Evolutionary conservation across 208 protist species (phyloP).

Genomic region (Trypanosoma caninum): DNA sequence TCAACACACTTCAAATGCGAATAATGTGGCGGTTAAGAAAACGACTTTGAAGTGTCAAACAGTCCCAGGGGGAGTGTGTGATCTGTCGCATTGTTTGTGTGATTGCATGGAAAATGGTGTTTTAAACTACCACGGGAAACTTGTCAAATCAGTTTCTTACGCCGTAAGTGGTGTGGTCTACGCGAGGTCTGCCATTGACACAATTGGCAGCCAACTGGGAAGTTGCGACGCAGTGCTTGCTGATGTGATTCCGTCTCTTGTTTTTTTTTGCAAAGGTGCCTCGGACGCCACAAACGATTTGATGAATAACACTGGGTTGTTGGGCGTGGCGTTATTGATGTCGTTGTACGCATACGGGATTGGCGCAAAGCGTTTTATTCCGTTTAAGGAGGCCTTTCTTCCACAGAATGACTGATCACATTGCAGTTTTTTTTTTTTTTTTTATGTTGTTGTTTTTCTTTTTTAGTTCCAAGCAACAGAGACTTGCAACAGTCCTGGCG

Average conservation of each 20-base stretch:
- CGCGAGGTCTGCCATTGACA: constrained; percentile 4
- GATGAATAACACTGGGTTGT: constrained; percentile 24
- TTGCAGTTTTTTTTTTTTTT: too few species aligned
- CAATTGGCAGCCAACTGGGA: background rate
- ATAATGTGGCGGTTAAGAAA: background rate
- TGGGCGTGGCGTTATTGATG: constrained; percentile 22
- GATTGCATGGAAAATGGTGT: background rate
- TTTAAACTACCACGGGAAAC: constrained; percentile 12
- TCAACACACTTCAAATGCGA: background rate
- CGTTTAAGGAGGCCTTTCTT: constrained; percentile 24
- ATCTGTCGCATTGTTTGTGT: constrained; percentile 1
- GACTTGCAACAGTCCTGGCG: too few species aligned
- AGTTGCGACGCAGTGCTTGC: constrained; percentile 24
- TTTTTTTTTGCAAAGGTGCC: constrained; percentile 18
- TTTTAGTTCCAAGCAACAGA: too few species aligned
- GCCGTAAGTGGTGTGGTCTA: background rate
- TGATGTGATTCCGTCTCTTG: constrained; percentile 19
- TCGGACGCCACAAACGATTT: constrained; percentile 2
- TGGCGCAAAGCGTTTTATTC: constrained; percentile 53
- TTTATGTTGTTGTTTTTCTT: too few species aligned
- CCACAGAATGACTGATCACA: constrained; percentile 31
- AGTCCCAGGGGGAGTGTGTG: background rate
- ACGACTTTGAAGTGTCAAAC: constrained; percentile 7
- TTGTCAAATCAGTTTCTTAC: constrained; percentile 5
- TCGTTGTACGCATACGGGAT: constrained; percentile 29